These are phyloP conservation scores for Melocanna baccifera DNA, from an alignment of 176 grass and related monocot species.

Conservation along the genomic window DNA sequence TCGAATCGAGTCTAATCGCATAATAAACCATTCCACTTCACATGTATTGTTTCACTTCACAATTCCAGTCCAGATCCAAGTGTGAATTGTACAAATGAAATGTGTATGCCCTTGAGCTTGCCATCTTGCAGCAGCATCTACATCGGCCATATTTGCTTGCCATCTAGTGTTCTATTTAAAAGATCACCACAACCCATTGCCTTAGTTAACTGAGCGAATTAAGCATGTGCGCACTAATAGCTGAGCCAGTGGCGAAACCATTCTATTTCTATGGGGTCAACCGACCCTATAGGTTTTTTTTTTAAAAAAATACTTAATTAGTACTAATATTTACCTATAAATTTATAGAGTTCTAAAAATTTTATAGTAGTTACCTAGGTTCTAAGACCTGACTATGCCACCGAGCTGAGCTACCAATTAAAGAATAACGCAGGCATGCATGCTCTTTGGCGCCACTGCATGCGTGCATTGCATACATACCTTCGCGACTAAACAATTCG, in stretches of 20 bases:
- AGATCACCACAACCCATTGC: not conserved
- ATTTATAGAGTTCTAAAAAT: too few species aligned
- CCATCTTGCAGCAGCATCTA: not conserved
- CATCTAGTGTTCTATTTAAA: constrained; percentile 37
- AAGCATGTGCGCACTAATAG: not conserved
- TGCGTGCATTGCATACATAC: not conserved
- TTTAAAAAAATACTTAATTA: too few species aligned
- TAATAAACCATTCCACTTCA: not conserved
- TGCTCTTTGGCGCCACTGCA: not conserved
- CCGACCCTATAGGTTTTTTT: too few species aligned
- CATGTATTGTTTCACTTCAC: not conserved
- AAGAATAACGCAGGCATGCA: constrained; percentile 30
- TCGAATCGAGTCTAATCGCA: not conserved
- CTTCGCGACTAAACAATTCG: not conserved
- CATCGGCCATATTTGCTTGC: not conserved
- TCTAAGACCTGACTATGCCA: too few species aligned
- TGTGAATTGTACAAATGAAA: not conserved
- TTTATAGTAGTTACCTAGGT: too few species aligned
- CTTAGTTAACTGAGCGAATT: not conserved
- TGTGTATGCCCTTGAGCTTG: not conserved
- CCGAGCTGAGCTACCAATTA: constrained; percentile 37
- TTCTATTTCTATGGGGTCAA: too few species aligned
- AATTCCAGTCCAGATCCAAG: not conserved
- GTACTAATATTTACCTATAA: too few species aligned
- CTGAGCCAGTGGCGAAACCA: too few species aligned